A percentile compares a stretch with the other conserved stretches of the same genome.
phyloP scores from a whole-genome alignment of 2,329 filamentous ascomycete species.

The Trichocomaceae sp. region DNA sequence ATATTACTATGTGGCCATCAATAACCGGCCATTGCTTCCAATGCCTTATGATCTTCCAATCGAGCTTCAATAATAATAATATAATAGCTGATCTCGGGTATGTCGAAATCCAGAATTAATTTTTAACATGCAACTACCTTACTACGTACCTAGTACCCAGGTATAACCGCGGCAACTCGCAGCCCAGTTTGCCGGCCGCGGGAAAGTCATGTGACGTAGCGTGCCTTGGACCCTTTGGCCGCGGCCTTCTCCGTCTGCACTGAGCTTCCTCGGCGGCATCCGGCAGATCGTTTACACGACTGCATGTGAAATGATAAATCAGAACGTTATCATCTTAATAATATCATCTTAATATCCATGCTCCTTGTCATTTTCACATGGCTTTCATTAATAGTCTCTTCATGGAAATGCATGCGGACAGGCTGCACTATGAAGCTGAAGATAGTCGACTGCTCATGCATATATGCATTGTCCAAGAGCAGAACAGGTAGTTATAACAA shows the following conservation, averaged over 20 bases:
- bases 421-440: not conserved
- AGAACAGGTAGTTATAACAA: not conserved
- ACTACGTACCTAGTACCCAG: not conserved
- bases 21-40: not conserved
- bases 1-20: too few species aligned
- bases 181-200: not conserved
- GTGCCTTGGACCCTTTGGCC: not conserved
- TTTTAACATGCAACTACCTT: not conserved
- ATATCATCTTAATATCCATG: not conserved
- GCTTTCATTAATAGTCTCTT: not conserved
- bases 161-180: constrained; percentile 11
- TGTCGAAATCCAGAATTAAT: not conserved
- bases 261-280: not conserved
- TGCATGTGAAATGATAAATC: constrained; percentile 7
- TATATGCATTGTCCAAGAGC: not conserved
- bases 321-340: not conserved
- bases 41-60: too few species aligned
- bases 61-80: too few species aligned
- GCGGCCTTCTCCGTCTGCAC: constrained; percentile 1
- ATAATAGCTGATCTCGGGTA: not conserved
- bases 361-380: not conserved
- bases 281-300: not conserved
- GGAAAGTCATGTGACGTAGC: constrained; percentile 13
- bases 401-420: not conserved
- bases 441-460: not conserved